Conservation (phyloP, 441 rosid genomes). For the Euphorbia schlechtendalii region DNA sequence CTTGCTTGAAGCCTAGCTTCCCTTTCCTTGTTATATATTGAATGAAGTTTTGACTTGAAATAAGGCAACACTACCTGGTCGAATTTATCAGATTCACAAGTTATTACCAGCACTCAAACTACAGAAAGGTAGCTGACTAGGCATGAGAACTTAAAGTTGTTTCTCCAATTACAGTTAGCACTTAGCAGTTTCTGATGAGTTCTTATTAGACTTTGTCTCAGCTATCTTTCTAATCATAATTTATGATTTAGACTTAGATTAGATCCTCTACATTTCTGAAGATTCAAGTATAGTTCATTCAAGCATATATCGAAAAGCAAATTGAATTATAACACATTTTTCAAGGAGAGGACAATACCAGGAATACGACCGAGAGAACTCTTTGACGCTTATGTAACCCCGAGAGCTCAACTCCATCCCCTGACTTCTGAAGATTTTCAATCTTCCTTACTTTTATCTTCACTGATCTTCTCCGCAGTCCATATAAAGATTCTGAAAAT, state of each 20-base stretch:
- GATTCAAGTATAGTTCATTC: not conserved
- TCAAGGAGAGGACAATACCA: slow-evolving; percentile 49
- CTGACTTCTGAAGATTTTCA: slow-evolving; percentile 30
- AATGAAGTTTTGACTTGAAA: slow-evolving; percentile 82
- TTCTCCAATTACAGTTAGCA: not conserved
- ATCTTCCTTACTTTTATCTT: slow-evolving; percentile 49
- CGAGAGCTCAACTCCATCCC: slow-evolving; percentile 54
- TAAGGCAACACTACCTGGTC: slow-evolving; percentile 91
- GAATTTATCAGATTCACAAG: slow-evolving; percentile 20
- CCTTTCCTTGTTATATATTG: slow-evolving; percentile 90
- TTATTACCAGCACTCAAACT: slow-evolving; percentile 15
- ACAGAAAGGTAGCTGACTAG: not conserved
- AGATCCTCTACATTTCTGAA: not conserved
- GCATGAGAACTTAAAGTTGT: slow-evolving; percentile 1
- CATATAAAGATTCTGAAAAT: slow-evolving; percentile 90
- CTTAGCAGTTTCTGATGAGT: not conserved
- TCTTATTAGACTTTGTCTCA: not conserved
- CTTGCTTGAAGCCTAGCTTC: slow-evolving; percentile 94
- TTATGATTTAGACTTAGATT: too few species aligned
- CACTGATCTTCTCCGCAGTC: slow-evolving; percentile 83
- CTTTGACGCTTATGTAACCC: slow-evolving; percentile 77
- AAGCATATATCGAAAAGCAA: not conserved
- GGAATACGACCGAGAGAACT: slow-evolving; percentile 77
- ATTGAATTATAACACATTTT: not conserved
- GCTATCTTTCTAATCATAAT: not conserved